A percentile compares a stretch with the other conserved stretches of the same genome.
These are phyloP conservation scores for Balansia obtecta DNA, from an alignment of 2,329 filamentous ascomycete species.

Conservation along the genomic window DNA sequence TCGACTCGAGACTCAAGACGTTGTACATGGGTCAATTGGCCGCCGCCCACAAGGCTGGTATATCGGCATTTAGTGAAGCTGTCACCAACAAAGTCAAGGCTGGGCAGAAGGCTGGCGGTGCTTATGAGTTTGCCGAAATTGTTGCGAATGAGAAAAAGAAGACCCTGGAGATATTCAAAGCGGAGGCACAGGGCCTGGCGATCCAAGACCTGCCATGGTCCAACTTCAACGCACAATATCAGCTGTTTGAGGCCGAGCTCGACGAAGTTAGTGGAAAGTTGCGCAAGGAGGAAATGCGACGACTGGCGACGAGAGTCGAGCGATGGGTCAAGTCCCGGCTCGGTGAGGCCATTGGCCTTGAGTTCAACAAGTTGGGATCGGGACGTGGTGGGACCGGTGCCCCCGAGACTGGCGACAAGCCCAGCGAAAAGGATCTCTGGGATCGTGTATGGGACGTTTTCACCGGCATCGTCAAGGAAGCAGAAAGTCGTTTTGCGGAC, in stretches of 20 bases:
- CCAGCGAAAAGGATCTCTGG: conserved; percentile 81
- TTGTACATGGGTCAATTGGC: conserved; percentile 81
- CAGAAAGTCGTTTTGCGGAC: conserved; percentile 74
- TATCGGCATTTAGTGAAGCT: conserved; percentile 73
- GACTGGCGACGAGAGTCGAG: conserved; percentile 81
- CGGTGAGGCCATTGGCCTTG: conserved; percentile 75
- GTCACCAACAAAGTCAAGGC: conserved; percentile 79
- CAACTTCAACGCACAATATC: conserved; percentile 68
- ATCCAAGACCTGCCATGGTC: conserved; percentile 81
- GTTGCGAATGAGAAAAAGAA: conserved; percentile 71
- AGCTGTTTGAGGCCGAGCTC: conserved; percentile 78
- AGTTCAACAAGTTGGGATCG: conserved; percentile 92
- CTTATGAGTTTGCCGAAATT: conserved; percentile 92
- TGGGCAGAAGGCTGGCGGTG: conserved; percentile 81
- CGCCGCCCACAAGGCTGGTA: conserved; percentile 80
- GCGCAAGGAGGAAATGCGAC: conserved; percentile 90
- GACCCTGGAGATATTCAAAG: conserved; percentile 62
- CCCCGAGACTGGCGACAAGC: conserved; percentile 64
- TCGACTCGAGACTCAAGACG: conserved; percentile 77
- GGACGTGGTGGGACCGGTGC: conserved; percentile 73
- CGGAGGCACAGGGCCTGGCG: conserved; percentile 58
- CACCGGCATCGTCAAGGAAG: conserved; percentile 68
- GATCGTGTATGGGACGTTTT: conserved; percentile 90
- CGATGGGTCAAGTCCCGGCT: conserved; percentile 85
- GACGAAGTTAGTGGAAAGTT: conserved; percentile 76